phyloP scores from a whole-genome alignment of 2,329 filamentous ascomycete species.

The Trichoderma oligosporum region DNA sequence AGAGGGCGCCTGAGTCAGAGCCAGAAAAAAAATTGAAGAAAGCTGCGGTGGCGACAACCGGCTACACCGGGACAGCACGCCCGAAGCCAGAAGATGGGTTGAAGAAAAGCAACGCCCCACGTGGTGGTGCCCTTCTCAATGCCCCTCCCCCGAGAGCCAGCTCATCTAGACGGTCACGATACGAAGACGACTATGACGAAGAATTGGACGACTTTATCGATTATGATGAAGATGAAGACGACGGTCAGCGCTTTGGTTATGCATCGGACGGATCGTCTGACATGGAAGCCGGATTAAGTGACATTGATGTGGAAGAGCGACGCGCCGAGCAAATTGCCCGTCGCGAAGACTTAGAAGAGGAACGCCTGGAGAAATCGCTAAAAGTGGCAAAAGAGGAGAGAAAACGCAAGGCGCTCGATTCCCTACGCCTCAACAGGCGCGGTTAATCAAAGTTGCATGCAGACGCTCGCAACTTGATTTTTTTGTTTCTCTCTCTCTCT shows the following conservation, averaged over 20 bases:
- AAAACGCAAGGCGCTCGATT: constrained; percentile 42
- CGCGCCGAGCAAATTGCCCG: constrained; percentile 59
- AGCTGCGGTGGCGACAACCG: constrained; percentile 58
- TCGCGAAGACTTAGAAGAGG: constrained; percentile 63
- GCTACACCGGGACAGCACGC: constrained; percentile 62
- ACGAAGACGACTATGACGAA: constrained; percentile 60
- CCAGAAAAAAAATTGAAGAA: constrained; percentile 59
- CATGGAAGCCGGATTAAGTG: constrained; percentile 73
- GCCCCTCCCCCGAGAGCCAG: constrained; percentile 29
- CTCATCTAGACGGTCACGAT: constrained; percentile 36
- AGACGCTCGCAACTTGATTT: too few species aligned
- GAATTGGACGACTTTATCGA: constrained; percentile 60
- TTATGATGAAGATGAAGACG: constrained; percentile 55
- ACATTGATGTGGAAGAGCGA: constrained; percentile 69
- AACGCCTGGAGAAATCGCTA: constrained; percentile 57
- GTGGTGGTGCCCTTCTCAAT: constrained; percentile 42
- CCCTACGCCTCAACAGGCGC: constrained; percentile 32
- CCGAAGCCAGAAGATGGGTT: constrained; percentile 43
- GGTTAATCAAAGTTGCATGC: constrained; percentile 23
- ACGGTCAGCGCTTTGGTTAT: constrained; percentile 50
- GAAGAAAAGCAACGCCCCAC: constrained; percentile 35
- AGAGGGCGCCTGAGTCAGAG: constrained; percentile 30
- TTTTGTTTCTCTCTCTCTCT: background rate
- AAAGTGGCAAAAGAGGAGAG: constrained; percentile 61
- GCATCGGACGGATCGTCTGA: constrained; percentile 66